phyloP scores from a whole-genome alignment of 2,329 filamentous ascomycete genomes.

The Fusarium sp. region DNA sequence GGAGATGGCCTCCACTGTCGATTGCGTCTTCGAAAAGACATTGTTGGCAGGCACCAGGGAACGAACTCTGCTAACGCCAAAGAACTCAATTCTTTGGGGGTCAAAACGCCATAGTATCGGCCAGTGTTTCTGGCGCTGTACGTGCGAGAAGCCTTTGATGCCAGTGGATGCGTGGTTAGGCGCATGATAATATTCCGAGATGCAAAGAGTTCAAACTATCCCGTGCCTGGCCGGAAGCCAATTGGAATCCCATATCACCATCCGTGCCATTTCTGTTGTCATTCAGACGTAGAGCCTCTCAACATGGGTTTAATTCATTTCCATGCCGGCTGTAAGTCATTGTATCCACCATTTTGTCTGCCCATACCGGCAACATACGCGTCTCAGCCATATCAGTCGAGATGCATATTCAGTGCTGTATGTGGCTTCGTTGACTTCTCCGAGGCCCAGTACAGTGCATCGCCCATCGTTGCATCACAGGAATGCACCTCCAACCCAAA shows the following conservation, averaged over 20 bases:
- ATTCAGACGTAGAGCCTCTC: background rate
- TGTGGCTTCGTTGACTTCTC: slow-evolving; percentile 22
- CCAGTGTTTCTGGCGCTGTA: slow-evolving; percentile 21
- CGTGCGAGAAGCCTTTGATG: background rate
- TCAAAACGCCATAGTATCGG: slow-evolving; percentile 9
- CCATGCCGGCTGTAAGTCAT: slow-evolving; percentile 26
- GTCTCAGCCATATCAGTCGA: slow-evolving; percentile 27
- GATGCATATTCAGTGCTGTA: slow-evolving; percentile 10
- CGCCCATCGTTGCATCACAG: slow-evolving; percentile 18
- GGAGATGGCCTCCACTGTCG: slow-evolving; percentile 8
- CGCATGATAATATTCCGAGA: background rate
- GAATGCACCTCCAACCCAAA: slow-evolving; percentile 25
- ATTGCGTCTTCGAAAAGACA: slow-evolving; percentile 23
- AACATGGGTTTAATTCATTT: slow-evolving; percentile 1
- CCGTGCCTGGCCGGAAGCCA: slow-evolving; percentile 13
- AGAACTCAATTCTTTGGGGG: slow-evolving; percentile 34
- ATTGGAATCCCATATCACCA: background rate
- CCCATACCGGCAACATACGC: slow-evolving; percentile 1
- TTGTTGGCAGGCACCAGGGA: slow-evolving; percentile 11
- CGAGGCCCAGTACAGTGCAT: background rate
- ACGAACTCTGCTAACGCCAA: slow-evolving; percentile 32
- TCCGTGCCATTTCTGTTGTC: slow-evolving; percentile 12
- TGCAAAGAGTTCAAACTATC: background rate
- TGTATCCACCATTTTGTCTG: slow-evolving; percentile 5
- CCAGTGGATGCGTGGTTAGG: background rate